Conservation (phyloP, 257 asterid species). For the Cinchona pubescens region DNA sequence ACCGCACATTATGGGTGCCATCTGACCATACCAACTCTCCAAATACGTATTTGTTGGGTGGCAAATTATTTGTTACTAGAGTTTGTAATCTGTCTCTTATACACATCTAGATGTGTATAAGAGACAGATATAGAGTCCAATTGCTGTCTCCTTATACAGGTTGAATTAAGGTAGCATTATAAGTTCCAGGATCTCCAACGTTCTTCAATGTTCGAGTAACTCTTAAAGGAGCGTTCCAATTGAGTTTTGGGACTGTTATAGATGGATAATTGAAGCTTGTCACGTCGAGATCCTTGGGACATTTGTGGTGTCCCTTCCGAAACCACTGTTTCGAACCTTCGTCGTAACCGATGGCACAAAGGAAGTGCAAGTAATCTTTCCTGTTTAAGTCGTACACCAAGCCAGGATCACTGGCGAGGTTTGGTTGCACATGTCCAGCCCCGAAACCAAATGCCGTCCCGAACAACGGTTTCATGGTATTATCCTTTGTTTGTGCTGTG, state of each 20-base stretch:
- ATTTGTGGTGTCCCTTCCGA: slow-evolving; percentile 14
- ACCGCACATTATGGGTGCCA: slow-evolving; percentile 39
- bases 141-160: too few species aligned
- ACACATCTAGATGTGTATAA: too few species aligned
- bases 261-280: slow-evolving; percentile 58
- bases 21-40: slow-evolving; percentile 64
- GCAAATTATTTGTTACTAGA: slow-evolving; percentile 1
- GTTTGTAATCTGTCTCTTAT: too few species aligned
- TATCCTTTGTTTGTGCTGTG: slow-evolving; percentile 53
- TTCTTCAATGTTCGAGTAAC: slow-evolving; percentile 46
- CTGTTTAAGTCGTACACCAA: slow-evolving; percentile 54
- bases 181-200: slow-evolving; percentile 48
- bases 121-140: too few species aligned
- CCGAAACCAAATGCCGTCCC: slow-evolving; percentile 50
- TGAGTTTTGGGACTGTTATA: slow-evolving; percentile 23
- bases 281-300: slow-evolving; percentile 32
- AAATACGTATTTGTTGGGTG: neutral
- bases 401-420: slow-evolving; percentile 61
- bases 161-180: slow-evolving; percentile 26
- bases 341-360: slow-evolving; percentile 55
- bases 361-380: slow-evolving; percentile 49
- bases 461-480: slow-evolving; percentile 33
- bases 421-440: slow-evolving; percentile 54
- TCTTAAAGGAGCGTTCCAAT: slow-evolving; percentile 9
- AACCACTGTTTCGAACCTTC: slow-evolving; percentile 10